Evolutionary conservation across 176 grass and related monocot genomes (phyloP).

Genomic region (Zea mays): DNA sequence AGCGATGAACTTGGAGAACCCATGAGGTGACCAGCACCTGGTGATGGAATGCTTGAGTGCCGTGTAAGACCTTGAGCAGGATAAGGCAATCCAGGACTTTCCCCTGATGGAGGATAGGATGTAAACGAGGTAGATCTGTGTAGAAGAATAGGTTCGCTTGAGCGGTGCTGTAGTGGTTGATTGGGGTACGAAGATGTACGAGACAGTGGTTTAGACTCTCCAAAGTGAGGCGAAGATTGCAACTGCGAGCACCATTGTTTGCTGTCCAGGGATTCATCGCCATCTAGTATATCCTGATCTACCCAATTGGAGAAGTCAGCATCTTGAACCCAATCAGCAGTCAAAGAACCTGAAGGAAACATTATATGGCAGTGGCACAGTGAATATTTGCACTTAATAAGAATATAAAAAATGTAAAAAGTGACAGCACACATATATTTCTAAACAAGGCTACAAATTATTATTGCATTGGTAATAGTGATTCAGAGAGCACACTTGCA

Average conservation of each 20-base stretch:
- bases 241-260: slow-evolving; percentile 67
- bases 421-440: background rate
- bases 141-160: slow-evolving; percentile 63
- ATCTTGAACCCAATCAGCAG: slow-evolving; percentile 70
- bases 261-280: slow-evolving; percentile 56
- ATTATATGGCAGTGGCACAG: slow-evolving; percentile 27
- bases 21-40: slow-evolving; percentile 57
- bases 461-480: background rate
- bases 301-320: slow-evolving; percentile 61
- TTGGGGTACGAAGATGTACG: slow-evolving; percentile 88
- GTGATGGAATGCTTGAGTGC: slow-evolving; percentile 88
- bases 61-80: slow-evolving; percentile 61
- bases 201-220: slow-evolving; percentile 66
- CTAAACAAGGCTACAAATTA: slow-evolving; percentile 11
- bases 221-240: slow-evolving; percentile 44
- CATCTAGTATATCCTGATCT: slow-evolving; percentile 56
- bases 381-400: background rate
- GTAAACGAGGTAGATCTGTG: slow-evolving; percentile 58
- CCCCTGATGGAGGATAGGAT: slow-evolving; percentile 59
- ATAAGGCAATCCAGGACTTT: slow-evolving; percentile 45
- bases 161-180: slow-evolving; percentile 63
- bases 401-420: slow-evolving; percentile 9
- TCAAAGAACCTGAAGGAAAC: slow-evolving; percentile 72
- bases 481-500: slow-evolving; percentile 5
- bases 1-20: slow-evolving; percentile 54